phyloP scores from a whole-genome alignment of 306 rosid genomes.

The Ormosia emarginata region DNA sequence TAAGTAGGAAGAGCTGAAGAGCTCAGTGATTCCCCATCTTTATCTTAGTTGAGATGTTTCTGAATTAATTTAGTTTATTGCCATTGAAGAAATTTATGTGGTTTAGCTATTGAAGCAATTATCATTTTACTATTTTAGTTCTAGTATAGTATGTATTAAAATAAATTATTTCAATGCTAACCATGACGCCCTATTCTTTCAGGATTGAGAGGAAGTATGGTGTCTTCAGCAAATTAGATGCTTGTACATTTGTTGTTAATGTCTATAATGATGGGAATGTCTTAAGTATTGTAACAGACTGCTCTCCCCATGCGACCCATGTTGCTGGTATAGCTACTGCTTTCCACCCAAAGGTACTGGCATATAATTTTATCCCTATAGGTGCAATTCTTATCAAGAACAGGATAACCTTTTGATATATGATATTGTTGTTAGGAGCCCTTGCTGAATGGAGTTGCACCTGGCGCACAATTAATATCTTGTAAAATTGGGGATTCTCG shows the following conservation, averaged over 20 bases:
- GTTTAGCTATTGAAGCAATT: constrained; percentile 22
- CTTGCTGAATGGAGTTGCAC: constrained; percentile 96
- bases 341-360: constrained; percentile 83
- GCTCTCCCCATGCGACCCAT: constrained; percentile 96
- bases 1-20: neutral
- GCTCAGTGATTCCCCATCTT: constrained; percentile 8
- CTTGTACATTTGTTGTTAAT: constrained; percentile 83
- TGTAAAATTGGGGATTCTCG: constrained; percentile 98
- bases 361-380: constrained; percentile 15
- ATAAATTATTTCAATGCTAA: constrained; percentile 6
- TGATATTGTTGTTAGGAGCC: constrained; percentile 63
- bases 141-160: neutral
- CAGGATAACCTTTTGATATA: constrained; percentile 25
- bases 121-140: constrained; percentile 9
- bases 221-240: constrained; percentile 92
- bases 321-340: constrained; percentile 96
- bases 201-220: constrained; percentile 81
- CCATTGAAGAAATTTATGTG: constrained; percentile 2
- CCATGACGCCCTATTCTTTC: constrained; percentile 26
- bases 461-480: constrained; percentile 94
- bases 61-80: neutral
- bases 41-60: constrained; percentile 13
- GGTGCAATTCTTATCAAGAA: neutral
- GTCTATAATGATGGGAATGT: constrained; percentile 82
- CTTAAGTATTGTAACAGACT: constrained; percentile 85